Percentiles rank a stretch among this genome's conserved stretches.
Evolutionary conservation across 1,139 yeast species (phyloP).

Genomic region (Debaryomyces psychrophilus): DNA sequence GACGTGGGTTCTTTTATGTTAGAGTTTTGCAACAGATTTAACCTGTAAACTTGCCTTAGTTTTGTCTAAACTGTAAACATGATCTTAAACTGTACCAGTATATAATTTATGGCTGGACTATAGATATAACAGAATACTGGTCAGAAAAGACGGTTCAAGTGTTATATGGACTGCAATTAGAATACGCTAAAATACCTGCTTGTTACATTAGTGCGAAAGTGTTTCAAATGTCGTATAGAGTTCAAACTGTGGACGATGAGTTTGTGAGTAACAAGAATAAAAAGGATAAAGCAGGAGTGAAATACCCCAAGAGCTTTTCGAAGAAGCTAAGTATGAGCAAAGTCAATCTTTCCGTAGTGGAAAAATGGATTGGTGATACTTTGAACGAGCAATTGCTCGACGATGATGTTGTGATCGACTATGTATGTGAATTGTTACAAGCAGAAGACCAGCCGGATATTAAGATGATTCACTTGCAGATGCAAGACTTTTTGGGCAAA

Average conservation of each 20-base stretch:
- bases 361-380: conserved; percentile 37
- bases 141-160: neutral
- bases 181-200: neutral
- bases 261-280: conserved; percentile 12
- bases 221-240: conserved; percentile 22
- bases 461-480: conserved; percentile 37
- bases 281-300: conserved; percentile 17
- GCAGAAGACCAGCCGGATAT: conserved; percentile 35
- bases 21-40: conserved; percentile 9
- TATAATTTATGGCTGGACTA: too few relatives aligned
- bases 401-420: conserved; percentile 51
- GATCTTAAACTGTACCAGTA: neutral
- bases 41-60: neutral
- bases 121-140: neutral
- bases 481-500: conserved; percentile 43
- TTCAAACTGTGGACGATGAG: conserved; percentile 22
- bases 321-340: conserved; percentile 33
- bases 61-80: conserved; percentile 4
- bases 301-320: conserved; percentile 32
- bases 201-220: neutral
- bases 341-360: conserved; percentile 37
- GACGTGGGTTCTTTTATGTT: conserved; percentile 1
- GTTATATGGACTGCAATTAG: neutral
- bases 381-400: conserved; percentile 43
- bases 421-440: conserved; percentile 37